A percentile compares a stretch with the other conserved stretches of the same genome.
Conservation (phyloP, 306 rosid species). For the Cicer yamashitae region DNA sequence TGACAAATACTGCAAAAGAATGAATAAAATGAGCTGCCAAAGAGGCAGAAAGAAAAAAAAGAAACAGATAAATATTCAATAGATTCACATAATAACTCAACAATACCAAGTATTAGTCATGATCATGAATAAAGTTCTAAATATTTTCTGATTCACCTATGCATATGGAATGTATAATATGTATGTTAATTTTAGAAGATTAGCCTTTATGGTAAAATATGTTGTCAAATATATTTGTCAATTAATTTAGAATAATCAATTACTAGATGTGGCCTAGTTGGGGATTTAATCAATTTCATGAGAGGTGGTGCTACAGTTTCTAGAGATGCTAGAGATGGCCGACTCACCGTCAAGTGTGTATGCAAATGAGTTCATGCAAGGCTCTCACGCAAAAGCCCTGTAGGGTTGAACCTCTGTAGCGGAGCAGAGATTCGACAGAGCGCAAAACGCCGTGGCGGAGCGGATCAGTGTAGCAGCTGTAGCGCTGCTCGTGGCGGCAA, state of each 20-base stretch:
- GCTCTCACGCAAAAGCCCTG: neutral
- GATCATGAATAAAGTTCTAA: neutral
- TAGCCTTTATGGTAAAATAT: neutral
- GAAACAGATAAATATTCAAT: neutral
- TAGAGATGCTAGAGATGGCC: neutral
- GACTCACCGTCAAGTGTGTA: neutral
- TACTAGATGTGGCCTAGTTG: no score
- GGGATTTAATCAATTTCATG: no score
- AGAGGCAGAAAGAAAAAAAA: neutral
- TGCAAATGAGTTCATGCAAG: neutral
- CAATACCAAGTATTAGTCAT: conserved; percentile 7
- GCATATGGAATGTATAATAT: neutral
- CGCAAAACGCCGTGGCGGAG: no score
- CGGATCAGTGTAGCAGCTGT: no score
- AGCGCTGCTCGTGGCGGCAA: no score
- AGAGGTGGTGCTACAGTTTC: neutral
- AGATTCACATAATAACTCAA: neutral
- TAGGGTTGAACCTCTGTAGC: neutral
- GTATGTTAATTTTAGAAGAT: neutral
- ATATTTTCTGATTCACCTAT: conserved; percentile 4
- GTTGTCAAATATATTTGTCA: neutral
- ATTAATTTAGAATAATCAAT: neutral
- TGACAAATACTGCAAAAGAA: conserved; percentile 9
- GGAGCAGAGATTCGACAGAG: no score
- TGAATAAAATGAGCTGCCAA: neutral